A percentile compares a stretch with the other conserved stretches of the same genome.
These are phyloP conservation scores for Coniella vitis DNA, from an alignment of 2,329 filamentous ascomycete species.

Conservation along the genomic window DNA sequence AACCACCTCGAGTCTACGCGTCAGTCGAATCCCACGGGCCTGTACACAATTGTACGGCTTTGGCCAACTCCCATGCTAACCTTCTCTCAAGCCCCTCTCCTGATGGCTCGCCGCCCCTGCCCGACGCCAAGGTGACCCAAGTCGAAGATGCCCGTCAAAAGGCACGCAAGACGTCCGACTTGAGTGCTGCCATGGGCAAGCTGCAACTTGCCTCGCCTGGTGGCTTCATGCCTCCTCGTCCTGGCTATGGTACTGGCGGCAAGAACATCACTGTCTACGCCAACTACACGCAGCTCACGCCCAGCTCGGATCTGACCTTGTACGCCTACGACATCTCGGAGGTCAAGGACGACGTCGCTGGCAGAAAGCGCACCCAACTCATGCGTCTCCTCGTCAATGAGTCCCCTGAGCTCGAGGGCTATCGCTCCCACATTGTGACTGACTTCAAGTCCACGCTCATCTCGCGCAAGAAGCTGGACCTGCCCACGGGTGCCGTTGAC, in stretches of 20 bases:
- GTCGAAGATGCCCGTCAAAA: constrained; percentile 13
- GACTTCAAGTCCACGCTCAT: constrained; percentile 29
- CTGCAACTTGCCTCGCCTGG: not conserved
- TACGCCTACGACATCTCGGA: constrained; percentile 19
- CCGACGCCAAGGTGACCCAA: not conserved
- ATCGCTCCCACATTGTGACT: constrained; percentile 22
- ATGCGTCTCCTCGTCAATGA: constrained; percentile 21
- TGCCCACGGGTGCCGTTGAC: not conserved
- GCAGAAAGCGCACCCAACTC: constrained; percentile 18
- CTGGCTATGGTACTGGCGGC: constrained; percentile 20
- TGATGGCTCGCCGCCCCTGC: constrained; percentile 1
- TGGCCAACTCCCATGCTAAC: not conserved
- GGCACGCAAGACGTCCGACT: constrained; percentile 2
- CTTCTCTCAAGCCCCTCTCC: not conserved
- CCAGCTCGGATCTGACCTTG: constrained; percentile 14
- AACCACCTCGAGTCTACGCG: constrained; percentile 5
- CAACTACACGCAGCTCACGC: constrained; percentile 21
- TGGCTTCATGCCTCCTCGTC: constrained; percentile 15
- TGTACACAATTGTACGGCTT: not conserved
- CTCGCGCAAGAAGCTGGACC: constrained; percentile 19
- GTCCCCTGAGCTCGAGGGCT: constrained; percentile 13
- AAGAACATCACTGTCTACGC: constrained; percentile 18
- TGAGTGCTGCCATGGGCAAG: not conserved
- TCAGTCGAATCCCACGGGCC: not conserved
- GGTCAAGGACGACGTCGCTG: constrained; percentile 13